These are phyloP conservation scores for Mycena crocata DNA, from an alignment of 768 basidiomycete genomes.

Conservation along the genomic window DNA sequence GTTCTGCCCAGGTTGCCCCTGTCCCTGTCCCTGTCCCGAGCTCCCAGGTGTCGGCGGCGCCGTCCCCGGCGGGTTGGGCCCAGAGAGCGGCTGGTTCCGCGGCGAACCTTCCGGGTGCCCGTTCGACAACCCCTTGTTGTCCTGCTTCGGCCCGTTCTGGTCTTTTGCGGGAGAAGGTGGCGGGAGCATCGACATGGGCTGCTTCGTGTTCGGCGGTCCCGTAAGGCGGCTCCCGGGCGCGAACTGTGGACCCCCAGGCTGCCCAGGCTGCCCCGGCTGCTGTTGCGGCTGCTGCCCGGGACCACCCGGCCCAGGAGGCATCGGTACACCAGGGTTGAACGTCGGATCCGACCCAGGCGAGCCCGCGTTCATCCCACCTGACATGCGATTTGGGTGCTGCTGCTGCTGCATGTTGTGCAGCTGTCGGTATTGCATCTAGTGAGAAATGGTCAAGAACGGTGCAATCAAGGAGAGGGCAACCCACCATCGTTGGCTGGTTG, in stretches of 20 bases:
- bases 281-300: constrained; percentile 34
- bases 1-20: constrained; percentile 32
- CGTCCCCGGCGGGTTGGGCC: constrained; percentile 40
- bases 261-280: constrained; percentile 37
- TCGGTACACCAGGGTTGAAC: constrained; percentile 47
- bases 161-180: constrained; percentile 63
- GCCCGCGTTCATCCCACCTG: constrained; percentile 45
- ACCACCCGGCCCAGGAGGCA: constrained; percentile 36
- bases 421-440: constrained; percentile 31
- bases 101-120: constrained; percentile 54
- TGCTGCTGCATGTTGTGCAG: constrained; percentile 17
- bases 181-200: constrained; percentile 60
- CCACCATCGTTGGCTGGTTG: constrained; percentile 22
- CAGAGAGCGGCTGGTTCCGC: constrained; percentile 50
- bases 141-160: constrained; percentile 44
- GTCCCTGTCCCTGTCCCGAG: constrained; percentile 32
- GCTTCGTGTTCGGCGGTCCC: constrained; percentile 43
- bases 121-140: constrained; percentile 44
- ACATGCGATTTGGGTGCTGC: constrained; percentile 27
- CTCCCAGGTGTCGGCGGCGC: constrained; percentile 45
- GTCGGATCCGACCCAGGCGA: constrained; percentile 61
- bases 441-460: constrained; percentile 10
- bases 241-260: constrained; percentile 41
- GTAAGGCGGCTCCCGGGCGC: constrained; percentile 45
- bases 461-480: not conserved